phyloP scores from a whole-genome alignment of 73 alveolate genomes.

The Paramecium caudatum region DNA sequence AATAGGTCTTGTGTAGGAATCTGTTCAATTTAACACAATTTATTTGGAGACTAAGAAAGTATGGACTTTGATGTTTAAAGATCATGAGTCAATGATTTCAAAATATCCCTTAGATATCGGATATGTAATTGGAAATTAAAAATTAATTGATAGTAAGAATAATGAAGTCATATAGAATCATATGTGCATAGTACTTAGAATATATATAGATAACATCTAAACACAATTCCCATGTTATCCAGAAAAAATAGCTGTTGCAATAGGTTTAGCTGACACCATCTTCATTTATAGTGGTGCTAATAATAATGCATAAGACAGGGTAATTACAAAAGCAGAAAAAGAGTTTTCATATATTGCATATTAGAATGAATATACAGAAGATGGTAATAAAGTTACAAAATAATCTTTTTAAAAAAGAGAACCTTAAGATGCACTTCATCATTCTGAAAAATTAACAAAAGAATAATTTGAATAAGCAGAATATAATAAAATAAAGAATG shows the following conservation, averaged over 20 bases:
- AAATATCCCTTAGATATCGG: not conserved
- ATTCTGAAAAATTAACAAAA: not conserved
- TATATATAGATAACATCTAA: not conserved
- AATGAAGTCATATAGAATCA: not conserved
- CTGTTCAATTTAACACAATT: not conserved
- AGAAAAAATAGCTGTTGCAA: not conserved
- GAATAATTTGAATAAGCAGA: conserved; percentile 30
- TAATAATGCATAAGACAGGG: conserved; percentile 10
- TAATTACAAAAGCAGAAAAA: conserved; percentile 39
- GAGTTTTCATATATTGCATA: not conserved
- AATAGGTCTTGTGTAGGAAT: conserved; percentile 14
- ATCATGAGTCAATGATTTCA: not conserved
- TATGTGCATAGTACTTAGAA: not conserved
- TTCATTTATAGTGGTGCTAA: not conserved
- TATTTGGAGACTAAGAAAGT: not conserved
- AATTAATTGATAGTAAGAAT: not conserved
- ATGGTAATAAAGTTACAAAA: not conserved
- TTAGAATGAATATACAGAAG: not conserved
- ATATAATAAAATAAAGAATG: not conserved
- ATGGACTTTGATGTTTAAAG: not conserved
- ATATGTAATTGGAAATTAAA: conserved; percentile 10
- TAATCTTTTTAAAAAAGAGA: not conserved
- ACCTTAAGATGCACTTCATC: not conserved
- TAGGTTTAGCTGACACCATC: conserved; percentile 38
- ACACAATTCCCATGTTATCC: conserved; percentile 30